Conservation (phyloP, 164 flowering plant genomes). For the Litsea cubeba region DNA sequence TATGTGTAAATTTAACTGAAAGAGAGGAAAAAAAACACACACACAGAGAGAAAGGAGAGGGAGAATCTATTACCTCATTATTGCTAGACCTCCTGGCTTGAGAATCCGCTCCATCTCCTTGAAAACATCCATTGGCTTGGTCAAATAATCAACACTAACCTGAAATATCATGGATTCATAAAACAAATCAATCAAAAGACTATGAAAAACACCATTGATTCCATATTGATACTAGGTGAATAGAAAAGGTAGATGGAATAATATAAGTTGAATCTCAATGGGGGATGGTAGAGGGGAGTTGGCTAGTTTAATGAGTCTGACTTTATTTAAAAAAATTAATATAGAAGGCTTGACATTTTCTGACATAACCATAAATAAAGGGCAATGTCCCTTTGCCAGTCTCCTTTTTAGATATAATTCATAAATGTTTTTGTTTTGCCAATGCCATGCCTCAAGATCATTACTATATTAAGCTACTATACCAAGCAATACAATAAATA, state of each 20-base stretch:
- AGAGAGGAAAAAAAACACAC: not conserved
- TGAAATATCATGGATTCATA: constrained; percentile 23
- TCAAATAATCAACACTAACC: constrained; percentile 94
- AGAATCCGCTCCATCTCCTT: constrained; percentile 84
- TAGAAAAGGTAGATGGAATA: not conserved
- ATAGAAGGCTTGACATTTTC: not conserved
- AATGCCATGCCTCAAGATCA: not conserved
- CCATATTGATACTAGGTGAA: not conserved
- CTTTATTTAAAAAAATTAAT: too few species aligned
- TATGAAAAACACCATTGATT: not conserved
- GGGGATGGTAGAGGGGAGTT: not conserved
- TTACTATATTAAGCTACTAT: not conserved
- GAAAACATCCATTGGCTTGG: constrained; percentile 80
- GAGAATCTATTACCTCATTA: constrained; percentile 48
- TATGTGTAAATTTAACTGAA: not conserved
- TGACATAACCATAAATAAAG: not conserved
- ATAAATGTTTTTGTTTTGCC: not conserved
- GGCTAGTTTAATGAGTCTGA: not conserved
- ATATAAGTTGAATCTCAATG: not conserved
- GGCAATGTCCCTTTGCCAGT: not conserved
- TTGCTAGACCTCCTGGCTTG: constrained; percentile 87
- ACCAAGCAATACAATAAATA: not conserved
- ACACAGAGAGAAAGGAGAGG: not conserved
- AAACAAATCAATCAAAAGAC: not conserved
- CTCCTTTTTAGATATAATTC: not conserved